Evolutionary conservation across 2,329 filamentous ascomycete species (phyloP).

Genomic region (Stachybotrys chlorohalonatus): DNA sequence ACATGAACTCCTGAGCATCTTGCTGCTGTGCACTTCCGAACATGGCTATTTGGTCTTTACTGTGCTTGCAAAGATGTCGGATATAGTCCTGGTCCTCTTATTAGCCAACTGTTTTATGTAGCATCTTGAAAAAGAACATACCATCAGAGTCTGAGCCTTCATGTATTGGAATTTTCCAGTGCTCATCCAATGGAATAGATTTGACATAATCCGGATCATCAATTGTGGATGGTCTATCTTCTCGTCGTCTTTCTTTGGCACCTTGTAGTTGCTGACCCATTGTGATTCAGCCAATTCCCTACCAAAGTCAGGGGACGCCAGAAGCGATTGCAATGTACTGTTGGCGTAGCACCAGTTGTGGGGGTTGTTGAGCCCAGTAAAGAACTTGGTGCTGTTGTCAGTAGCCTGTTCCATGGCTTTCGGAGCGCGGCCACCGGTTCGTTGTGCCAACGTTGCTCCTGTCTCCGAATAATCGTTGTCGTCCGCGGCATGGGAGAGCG

Average conservation of each 20-base stretch:
- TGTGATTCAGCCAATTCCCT: conserved; percentile 49
- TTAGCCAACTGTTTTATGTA: conserved; percentile 11
- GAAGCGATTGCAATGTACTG: conserved; percentile 75
- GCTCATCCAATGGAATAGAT: conserved; percentile 48
- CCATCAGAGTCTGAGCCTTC: conserved; percentile 48
- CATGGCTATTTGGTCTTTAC: conserved; percentile 11
- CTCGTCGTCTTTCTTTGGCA: conserved; percentile 55
- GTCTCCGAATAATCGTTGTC: conserved; percentile 28
- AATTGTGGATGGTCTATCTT: conserved; percentile 45
- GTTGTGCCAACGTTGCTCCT: conserved; percentile 28
- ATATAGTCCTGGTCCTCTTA: conserved; percentile 42
- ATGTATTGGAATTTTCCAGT: conserved; percentile 40
- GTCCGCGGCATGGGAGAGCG: conserved; percentile 42
- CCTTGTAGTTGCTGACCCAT: conserved; percentile 55
- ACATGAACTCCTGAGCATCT: conserved; percentile 84
- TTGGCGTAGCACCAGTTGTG: conserved; percentile 88
- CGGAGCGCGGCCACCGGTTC: conserved; percentile 18
- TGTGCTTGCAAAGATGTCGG: conserved; percentile 23
- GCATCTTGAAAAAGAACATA: conserved; percentile 24
- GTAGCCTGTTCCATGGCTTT: conserved; percentile 23
- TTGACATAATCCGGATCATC: conserved; percentile 50
- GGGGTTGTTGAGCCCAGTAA: conserved; percentile 67
- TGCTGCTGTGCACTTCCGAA: conserved; percentile 75
- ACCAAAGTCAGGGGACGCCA: conserved; percentile 62
- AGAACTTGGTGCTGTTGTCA: neutral